phyloP scores from a whole-genome alignment of 2,329 filamentous ascomycete species.

The Colletotrichum lini region DNA sequence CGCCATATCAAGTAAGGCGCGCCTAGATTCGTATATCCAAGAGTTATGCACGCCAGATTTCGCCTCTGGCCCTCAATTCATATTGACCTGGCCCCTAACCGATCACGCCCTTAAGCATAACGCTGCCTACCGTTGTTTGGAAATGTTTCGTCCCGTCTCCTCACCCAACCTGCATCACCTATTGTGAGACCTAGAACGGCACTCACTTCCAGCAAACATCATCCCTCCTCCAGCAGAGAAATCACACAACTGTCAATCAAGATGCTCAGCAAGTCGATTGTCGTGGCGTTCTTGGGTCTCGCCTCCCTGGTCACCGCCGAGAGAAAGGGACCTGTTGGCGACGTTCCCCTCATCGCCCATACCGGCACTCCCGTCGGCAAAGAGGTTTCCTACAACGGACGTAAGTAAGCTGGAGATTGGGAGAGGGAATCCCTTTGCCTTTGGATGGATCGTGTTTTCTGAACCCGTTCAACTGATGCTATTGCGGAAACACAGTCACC shows the following conservation, averaged over 20 bases:
- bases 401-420: constrained; percentile 6
- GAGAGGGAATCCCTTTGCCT: too few relatives aligned
- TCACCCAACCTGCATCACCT: too few relatives aligned
- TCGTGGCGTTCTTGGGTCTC: constrained; percentile 19
- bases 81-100: too few relatives aligned
- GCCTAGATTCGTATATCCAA: too few relatives aligned
- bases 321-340: constrained; percentile 28
- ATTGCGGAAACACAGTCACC: constrained; percentile 5
- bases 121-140: background rate
- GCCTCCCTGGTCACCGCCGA: constrained; percentile 21
- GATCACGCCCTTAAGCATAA: constrained; percentile 16
- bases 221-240: background rate
- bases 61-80: too few relatives aligned
- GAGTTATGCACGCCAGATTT: too few relatives aligned
- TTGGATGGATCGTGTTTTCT: too few relatives aligned
- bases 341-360: constrained; percentile 34
- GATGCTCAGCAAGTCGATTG: constrained; percentile 34
- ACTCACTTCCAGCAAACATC: too few relatives aligned
- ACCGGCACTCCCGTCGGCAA: constrained; percentile 38
- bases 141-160: background rate
- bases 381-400: constrained; percentile 25
- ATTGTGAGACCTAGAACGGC: background rate
- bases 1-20: too few relatives aligned
- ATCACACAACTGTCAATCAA: background rate
- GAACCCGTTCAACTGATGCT: background rate